Evolutionary conservation across 176 grass and related monocot genomes (phyloP), one percentile per base, ranked within the genome.

Genomic region (Lolium multiflorum): DNA sequence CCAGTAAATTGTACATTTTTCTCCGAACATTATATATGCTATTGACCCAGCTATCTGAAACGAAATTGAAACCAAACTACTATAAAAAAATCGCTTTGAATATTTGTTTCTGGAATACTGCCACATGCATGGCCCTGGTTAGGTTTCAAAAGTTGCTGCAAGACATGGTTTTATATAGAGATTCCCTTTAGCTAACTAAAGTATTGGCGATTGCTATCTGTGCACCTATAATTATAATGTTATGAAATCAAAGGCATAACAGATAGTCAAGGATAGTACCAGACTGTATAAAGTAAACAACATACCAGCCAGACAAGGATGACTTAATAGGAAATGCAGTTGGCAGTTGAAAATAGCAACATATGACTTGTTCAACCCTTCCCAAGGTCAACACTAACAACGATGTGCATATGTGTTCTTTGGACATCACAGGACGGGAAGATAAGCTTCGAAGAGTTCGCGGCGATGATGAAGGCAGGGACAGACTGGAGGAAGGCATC

Each of bases 401-500:
- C 21, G 14, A 47, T 24, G 39, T 74, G 13, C 11, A 12, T 17
- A 8, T 54, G 7, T 81, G 16, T 84, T 78, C 1, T 89, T 73
- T 76, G 58, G 4, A 24, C 41, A n/a, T 78, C 10, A 44, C 81
- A 97, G 95, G 95, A 97, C 25, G 95, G 95, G 12, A 97, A 89
- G 48, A 97, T 97, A 94, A 92, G 95, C 79, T 94, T 81, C 0
- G 92, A 94, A 0, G 95, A 97, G 47, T 97, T 97, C 4, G 71
- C 92, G 11, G 58, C 87, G 7, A 94, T 97, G 95, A 97, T 97
- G 95, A 97, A 94, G 71, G 86, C 95, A 1, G 95, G 95, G 62
- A 97, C 95, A 25, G 95, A 97, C 88, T 97, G 95, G 95, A 92
- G 95, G 83, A 97, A 97, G 89, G 95, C 95, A 3, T 97, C 95